Conservation (phyloP, 768 basidiomycete species). For the Boletus sensibilis region DNA sequence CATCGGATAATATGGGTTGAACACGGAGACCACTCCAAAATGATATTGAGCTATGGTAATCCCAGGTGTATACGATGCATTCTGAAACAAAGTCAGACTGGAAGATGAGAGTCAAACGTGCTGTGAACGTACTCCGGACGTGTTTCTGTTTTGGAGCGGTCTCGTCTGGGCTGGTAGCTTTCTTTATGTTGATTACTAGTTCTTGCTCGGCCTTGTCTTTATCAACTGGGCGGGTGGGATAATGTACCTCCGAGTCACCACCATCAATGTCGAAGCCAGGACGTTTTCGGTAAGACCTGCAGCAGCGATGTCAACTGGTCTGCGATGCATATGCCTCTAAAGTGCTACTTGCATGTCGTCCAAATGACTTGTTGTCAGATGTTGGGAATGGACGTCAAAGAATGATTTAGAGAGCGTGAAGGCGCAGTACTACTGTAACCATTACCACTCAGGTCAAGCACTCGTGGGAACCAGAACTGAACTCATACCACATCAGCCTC, state of each 20-base stretch:
- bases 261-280: slow-evolving; percentile 62
- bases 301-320: slow-evolving; percentile 8
- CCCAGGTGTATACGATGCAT: slow-evolving; percentile 99
- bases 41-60: slow-evolving; percentile 95
- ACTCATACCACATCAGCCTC: not conserved
- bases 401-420: not conserved
- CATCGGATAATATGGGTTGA: slow-evolving; percentile 94
- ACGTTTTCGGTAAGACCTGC: slow-evolving; percentile 36
- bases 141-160: slow-evolving; percentile 99
- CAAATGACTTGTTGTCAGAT: slow-evolving; percentile 1
- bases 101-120: slow-evolving; percentile 7
- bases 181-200: slow-evolving; percentile 94
- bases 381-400: slow-evolving; percentile 1
- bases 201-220: slow-evolving; percentile 98
- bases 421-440: slow-evolving; percentile 9
- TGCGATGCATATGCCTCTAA: not conserved
- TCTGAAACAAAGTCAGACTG: slow-evolving; percentile 48
- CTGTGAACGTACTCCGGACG: slow-evolving; percentile 78
- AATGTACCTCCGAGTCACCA: slow-evolving; percentile 81
- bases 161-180: slow-evolving; percentile 94
- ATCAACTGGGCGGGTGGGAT: slow-evolving; percentile 96
- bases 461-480: slow-evolving; percentile 22
- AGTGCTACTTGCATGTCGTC: slow-evolving; percentile 28
- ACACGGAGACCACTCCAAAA: slow-evolving; percentile 98
- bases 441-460: not conserved